These are phyloP conservation scores for Platanthera guangdongensis DNA, from an alignment of 106 monocot genomes.

Conservation along the genomic window DNA sequence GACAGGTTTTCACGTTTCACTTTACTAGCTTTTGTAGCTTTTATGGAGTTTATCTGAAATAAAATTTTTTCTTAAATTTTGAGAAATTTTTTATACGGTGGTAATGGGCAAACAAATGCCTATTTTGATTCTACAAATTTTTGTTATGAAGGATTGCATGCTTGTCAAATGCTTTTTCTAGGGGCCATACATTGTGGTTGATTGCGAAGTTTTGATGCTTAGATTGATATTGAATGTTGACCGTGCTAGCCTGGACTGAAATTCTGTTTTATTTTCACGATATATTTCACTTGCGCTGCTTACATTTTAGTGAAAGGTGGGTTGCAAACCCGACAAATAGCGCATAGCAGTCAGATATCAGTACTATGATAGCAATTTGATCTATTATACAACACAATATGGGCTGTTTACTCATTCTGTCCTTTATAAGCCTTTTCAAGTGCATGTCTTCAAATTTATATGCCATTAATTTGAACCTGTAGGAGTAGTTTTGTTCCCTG, in stretches of 20 bases:
- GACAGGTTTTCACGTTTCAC: neutral
- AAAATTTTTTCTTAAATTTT: neutral
- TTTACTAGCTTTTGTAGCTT: neutral
- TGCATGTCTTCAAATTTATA: neutral
- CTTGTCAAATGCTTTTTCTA: neutral
- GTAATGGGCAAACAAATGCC: neutral
- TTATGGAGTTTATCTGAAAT: neutral
- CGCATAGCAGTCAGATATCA: neutral
- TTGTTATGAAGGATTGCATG: neutral
- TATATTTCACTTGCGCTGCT: neutral
- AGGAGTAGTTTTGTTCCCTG: conserved; percentile 92
- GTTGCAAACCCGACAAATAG: neutral
- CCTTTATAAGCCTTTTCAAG: neutral
- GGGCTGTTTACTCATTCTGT: neutral
- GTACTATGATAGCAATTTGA: neutral
- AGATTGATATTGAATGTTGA: neutral
- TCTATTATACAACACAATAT: neutral
- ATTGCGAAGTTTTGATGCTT: neutral
- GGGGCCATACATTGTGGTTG: neutral
- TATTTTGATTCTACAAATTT: neutral
- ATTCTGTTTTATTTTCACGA: neutral
- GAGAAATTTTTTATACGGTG: neutral
- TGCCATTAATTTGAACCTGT: neutral
- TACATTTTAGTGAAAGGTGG: neutral
- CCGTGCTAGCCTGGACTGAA: neutral